Evolutionary conservation across 2,329 filamentous ascomycete genomes (phyloP).

Genomic region (Emericellopsis atlantica): DNA sequence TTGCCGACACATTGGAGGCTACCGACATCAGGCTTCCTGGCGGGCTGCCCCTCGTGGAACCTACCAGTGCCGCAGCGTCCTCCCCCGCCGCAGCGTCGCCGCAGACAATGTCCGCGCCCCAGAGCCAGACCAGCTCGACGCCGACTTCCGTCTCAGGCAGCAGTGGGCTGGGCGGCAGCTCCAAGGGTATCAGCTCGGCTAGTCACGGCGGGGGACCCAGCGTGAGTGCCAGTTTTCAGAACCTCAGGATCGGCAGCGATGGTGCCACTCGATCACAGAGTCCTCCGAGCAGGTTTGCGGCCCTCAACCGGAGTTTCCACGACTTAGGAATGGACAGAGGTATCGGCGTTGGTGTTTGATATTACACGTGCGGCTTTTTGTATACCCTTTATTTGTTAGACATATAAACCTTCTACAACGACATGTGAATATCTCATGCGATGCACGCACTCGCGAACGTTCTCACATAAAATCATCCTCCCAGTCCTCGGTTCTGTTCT

Average conservation of each 20-base stretch:
- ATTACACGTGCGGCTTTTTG: neutral
- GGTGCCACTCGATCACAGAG: slow-evolving; percentile 4
- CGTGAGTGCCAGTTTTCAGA: neutral
- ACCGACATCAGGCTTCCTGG: slow-evolving; percentile 59
- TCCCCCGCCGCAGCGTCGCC: too few species aligned
- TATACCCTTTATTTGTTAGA: neutral
- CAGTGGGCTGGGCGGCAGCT: too few species aligned
- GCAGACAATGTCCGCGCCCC: too few species aligned
- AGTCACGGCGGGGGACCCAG: too few species aligned
- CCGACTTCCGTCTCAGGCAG: too few species aligned
- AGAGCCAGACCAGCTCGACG: too few species aligned
- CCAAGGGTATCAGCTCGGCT: too few species aligned
- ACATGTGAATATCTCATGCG: too few species aligned
- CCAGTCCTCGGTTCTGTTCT: slow-evolving; percentile 65
- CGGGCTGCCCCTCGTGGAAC: slow-evolving; percentile 14
- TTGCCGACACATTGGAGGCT: slow-evolving; percentile 65
- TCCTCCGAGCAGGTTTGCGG: slow-evolving; percentile 12
- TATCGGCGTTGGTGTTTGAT: slow-evolving; percentile 16
- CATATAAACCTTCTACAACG: neutral
- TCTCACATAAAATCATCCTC: slow-evolving; percentile 89
- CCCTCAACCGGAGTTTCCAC: slow-evolving; percentile 16
- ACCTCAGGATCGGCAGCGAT: neutral
- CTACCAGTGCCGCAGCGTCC: too few species aligned
- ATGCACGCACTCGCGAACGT: neutral
- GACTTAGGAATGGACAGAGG: slow-evolving; percentile 17